Base-by-base conservation (phyloP, 352 stramenopile species). In the Pythium sukuiense region DNA sequence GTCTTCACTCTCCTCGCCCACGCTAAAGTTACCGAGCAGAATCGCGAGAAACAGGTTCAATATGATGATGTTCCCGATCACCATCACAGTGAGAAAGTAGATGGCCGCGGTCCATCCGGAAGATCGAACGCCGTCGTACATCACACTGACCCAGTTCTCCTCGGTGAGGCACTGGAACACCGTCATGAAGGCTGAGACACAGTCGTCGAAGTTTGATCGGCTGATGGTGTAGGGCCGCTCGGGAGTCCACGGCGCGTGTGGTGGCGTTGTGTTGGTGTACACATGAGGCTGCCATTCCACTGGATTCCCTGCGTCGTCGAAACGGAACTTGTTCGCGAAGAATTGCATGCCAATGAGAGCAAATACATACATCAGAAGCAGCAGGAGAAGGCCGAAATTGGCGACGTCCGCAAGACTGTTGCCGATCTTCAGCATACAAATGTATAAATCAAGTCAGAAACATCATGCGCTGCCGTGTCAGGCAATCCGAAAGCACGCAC, bases 321-420 rank as follows among this genome's bases (percentile, higher is more conserved):
- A 97, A 33, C 84, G 76, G 33, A 94, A 79, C 61, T 86, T 81
- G 72, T 93, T 97, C 2, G 89, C 80, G 55, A 97, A 97, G 53
- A 97, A 88, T 39, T 86, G 73, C 76, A 80, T 84, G 12, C 77
- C 79, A 35, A 87, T 80, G 20, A 97, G 68, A 16, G 85, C 73
- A 64, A 93, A 97, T n/a, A 97, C 92, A 54, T 93, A 97, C 68
- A 97, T 88, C 53, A 96, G 82, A 6, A 98, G 75, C 12, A 92
- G 57, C 14, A 98, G 73, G 3, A 98, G 74, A 37, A 98, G 57
- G 1, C 74, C 85, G 69, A 97, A 97, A 63, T 95, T 96, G 24
- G 71, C 72, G 9, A 97, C 77, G 45, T 98, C 91, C 1, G 83
- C 65, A 20, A 96, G 63, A 58, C 89, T 95, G 53, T 85, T 85